Conservation (phyloP, 345 rosid species). For the Gossypium anomalum region DNA sequence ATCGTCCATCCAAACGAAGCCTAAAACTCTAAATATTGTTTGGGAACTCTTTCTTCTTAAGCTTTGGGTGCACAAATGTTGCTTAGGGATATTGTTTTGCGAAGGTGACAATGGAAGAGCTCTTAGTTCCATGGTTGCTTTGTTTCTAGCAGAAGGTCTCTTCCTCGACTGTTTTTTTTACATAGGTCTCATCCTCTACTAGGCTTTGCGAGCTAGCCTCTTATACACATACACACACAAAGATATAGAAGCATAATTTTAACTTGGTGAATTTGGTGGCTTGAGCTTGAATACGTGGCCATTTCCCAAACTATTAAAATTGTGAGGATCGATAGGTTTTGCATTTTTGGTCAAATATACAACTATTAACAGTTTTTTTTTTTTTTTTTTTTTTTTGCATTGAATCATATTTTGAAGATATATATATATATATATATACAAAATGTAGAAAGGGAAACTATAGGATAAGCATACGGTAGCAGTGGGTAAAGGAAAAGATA, state of each 20-base stretch:
- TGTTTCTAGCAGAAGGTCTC: neutral
- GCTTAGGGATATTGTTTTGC: conserved; percentile 25
- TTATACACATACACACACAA: neutral
- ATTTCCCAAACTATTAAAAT: conserved; percentile 9
- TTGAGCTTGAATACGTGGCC: conserved; percentile 35
- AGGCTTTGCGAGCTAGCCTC: neutral
- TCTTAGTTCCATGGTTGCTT: conserved; percentile 32
- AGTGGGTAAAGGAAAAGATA: too few species aligned
- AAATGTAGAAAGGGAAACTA: too few species aligned
- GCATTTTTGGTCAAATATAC: neutral
- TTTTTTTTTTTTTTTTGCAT: too few species aligned
- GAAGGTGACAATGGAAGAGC: conserved; percentile 38
- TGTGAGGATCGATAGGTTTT: conserved; percentile 19
- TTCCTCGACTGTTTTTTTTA: neutral
- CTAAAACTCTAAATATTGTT: conserved; percentile 20
- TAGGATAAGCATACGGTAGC: too few species aligned
- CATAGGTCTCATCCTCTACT: neutral
- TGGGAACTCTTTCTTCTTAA: conserved; percentile 3
- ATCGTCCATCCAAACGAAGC: too few species aligned
- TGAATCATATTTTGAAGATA: too few species aligned
- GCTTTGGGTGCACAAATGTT: conserved; percentile 22
- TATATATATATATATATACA: too few species aligned
- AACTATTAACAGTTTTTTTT: too few species aligned
- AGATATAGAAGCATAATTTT: too few species aligned
- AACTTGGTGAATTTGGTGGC: conserved; percentile 22